Conservation (phyloP, 208 protist genomes). For the Wallacemonas collosoma region DNA sequence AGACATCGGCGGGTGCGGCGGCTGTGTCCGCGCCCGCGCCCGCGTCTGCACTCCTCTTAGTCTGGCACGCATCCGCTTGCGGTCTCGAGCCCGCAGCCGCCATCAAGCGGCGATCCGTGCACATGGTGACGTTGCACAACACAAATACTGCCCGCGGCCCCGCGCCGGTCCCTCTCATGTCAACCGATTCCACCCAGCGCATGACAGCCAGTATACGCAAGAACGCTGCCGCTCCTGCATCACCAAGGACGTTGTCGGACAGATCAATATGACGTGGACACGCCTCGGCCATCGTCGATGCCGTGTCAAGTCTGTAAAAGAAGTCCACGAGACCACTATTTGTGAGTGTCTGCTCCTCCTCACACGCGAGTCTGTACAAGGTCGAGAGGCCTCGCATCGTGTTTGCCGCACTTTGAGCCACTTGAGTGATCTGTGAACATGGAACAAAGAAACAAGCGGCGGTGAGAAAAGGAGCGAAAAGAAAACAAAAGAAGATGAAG, state of each 20-base stretch:
- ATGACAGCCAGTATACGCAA: conserved; percentile 63
- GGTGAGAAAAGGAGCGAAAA: no score
- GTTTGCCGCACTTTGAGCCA: background rate
- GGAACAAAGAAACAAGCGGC: no score
- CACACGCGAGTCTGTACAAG: conserved; percentile 69
- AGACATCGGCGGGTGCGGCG: background rate
- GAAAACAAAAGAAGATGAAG: no score
- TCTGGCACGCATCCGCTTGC: background rate
- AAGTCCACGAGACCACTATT: conserved; percentile 60
- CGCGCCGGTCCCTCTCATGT: conserved; percentile 51
- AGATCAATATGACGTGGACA: conserved; percentile 38
- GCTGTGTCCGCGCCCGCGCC: background rate
- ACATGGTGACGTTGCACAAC: conserved; percentile 23
- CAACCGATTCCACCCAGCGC: conserved; percentile 59
- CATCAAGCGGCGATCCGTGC: conserved; percentile 12
- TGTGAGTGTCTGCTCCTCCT: conserved; percentile 55
- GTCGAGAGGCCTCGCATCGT: conserved; percentile 62
- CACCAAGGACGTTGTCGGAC: conserved; percentile 62
- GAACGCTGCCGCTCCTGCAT: conserved; percentile 63
- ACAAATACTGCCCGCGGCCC: conserved; percentile 34
- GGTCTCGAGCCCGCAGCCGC: background rate
- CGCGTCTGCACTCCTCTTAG: no score
- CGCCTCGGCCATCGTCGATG: conserved; percentile 14
- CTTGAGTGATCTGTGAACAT: no score
- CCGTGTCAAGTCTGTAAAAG: conserved; percentile 52